Evolutionary conservation across 768 basidiomycete species (phyloP).

Genomic region (Auriscalpium vulgare): DNA sequence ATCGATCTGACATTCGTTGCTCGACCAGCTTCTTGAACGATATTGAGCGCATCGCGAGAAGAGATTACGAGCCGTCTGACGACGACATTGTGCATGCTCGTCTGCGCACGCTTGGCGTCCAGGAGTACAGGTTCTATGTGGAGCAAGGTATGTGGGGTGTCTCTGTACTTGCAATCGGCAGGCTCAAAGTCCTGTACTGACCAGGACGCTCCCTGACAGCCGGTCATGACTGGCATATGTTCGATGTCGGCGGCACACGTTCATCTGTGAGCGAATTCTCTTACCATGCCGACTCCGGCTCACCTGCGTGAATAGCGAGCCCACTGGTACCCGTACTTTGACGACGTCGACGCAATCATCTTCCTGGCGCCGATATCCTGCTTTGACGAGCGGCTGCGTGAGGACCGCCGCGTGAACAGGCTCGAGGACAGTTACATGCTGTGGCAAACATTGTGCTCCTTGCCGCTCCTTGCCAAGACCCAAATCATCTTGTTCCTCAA

Average conservation of each 20-base stretch:
- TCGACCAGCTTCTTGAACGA: conserved; percentile 62
- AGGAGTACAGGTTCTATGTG: conserved; percentile 58
- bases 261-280: conserved; percentile 29
- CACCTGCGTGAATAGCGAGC: conserved; percentile 33
- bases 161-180: neutral
- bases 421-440: conserved; percentile 68
- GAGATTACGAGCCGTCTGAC: conserved; percentile 56
- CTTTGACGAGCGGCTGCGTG: conserved; percentile 68
- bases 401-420: conserved; percentile 57
- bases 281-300: conserved; percentile 10
- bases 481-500: conserved; percentile 74
- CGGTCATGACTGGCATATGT: conserved; percentile 57
- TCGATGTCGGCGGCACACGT: conserved; percentile 62
- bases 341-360: conserved; percentile 73
- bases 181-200: neutral
- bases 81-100: conserved; percentile 72
- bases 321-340: conserved; percentile 73
- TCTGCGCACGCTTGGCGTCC: conserved; percentile 64
- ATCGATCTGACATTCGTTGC: neutral
- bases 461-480: conserved; percentile 48
- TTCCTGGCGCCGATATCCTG: conserved; percentile 70
- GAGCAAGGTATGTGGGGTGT: conserved; percentile 39
- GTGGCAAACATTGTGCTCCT: conserved; percentile 65
- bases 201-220: neutral
- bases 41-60: conserved; percentile 44